Evolutionary conservation across 306 rosid genomes (phyloP), one percentile per base, ranked within the genome.

Genomic region (Adenanthera pavonina): DNA sequence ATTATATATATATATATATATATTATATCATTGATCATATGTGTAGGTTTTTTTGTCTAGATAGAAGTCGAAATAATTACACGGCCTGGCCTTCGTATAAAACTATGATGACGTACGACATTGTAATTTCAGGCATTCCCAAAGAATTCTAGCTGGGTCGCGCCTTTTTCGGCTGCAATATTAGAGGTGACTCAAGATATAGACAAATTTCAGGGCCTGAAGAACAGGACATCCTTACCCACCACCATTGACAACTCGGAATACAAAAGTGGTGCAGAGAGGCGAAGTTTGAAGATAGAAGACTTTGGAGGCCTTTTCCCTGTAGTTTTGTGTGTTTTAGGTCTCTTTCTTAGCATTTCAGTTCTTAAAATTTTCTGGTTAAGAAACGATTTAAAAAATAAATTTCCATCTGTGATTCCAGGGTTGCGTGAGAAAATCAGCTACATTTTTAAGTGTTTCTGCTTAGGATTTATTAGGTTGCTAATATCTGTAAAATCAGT

Each of bases 81-180:
- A 1, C 1, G 30, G 59, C 20, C 0, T 5, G n/a, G n/a, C n/a
- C n/a, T n/a, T n/a, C n/a, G n/a, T 16, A 17, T 53, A 53, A 16
- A 53, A 53, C 20, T 17, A 16, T 16, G 9, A 53, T 16, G 9
- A 16, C 7, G 33, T 17, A 53, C 25, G 0, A 12, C 13, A 35
- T 16, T 30, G 1, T 69, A 13, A 15, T 75, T 17, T 53, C 81
- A 87, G 90, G 90, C 85, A 12, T 85, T 85, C 78, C 81, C 57
- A 7, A 17, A 2, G 16, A 78, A 76, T 46, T 87, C 86, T 0
- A 57, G 80, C 34, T 76, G 84, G 47, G 88, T 87, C 4, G 59
- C 87, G 11, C 30, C 68, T 48, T 38, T 85, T 38, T 87, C 90
- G 7, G 74, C 70, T 43, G 88, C 84, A 80, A 85, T 85, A 48